Evolutionary conservation across 2,329 filamentous ascomycete species (phyloP), one percentile per base, ranked within the genome.

Genomic region (Capronia americana): DNA sequence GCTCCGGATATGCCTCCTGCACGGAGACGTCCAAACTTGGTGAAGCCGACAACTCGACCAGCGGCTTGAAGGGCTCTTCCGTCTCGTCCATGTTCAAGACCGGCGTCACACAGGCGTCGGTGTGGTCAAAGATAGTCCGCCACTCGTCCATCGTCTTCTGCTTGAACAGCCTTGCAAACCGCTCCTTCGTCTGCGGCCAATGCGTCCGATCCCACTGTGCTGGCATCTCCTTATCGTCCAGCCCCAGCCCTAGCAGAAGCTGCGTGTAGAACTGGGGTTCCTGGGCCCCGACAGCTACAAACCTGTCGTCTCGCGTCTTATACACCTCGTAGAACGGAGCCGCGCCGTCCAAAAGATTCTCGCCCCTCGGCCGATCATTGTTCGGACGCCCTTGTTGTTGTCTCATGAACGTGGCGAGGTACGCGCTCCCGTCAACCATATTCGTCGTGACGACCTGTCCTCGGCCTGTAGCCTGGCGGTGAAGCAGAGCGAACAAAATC

Each of bases 391-490:
- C 88, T 68, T 84, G 81, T 20, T 83, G 83, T 67, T 95, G 81
- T 44, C 94, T 84, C 61, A 91, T 89, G 79, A 94, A 93, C 0
- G 88, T 90, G 0, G 90, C 89, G 28, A 98, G 80, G 77, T 94
- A 93, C 28, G 88, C 86, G 24, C 85, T 87, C 10, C 93, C 94
- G 79, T 97, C 94, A 14, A 97, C 93, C 93, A 98, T 97, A 77
- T 96, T 97, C 11, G 92, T 92, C 80, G 97, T 92, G 10, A 97
- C 93, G 17, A 97, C 89, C 79, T 97, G 93, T 0, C 94, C 94
- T 1, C 79, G 80, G 0, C 92, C 92, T 0, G 83, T 88, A 8
- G 87, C 84, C 8, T 34, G 53, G 32, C 69, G 57, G 26, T 66
- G 61, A 4, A 95, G 73, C 64, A 97, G 78, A 0, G 94, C 94